Base-by-base conservation (phyloP, 306 rosid species). In the Dalbergia cochinchinensis region DNA sequence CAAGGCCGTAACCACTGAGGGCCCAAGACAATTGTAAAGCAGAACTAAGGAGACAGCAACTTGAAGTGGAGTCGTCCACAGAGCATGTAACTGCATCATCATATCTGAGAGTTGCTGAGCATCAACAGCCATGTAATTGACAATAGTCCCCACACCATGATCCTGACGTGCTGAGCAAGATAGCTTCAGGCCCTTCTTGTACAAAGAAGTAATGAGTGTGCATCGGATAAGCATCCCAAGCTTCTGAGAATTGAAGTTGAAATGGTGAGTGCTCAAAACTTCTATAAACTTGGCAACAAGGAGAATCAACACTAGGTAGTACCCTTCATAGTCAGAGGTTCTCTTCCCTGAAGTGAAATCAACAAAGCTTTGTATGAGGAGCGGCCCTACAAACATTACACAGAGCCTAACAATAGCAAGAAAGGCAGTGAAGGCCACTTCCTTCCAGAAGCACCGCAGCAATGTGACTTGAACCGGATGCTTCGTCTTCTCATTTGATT, bases 41-140 rank as follows among this genome's bases (percentile, higher is more conserved):
- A 93, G 91, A 22, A 55, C 62, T 26, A 93, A 73, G 34, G 89
- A 87, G 20, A 88, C 78, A 4, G 6, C 7, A 65, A 93, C 86
- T 82, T 93, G 97, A 69, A 93, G 53, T 15, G 97, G 97, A 85
- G 81, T 84, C 76, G 86, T 66, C 97, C 97, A 93, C 19, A 93
- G 35, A n/a, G 88, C 22, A 44, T 91, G 89, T n/a, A 93, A 78
- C 83, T 84, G 96, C 6, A 80, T 78, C 89, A 93, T 91, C 97
- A 93, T 91, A 69, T 93, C 91, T 15, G 96, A 88, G 26, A 93
- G 90, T 79, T 89, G 97, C 37, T 89, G 96, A 0, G 91, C 84
- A 81, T 92, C 97, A 19, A 92, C 94, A 5, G 96, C 96, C 97
- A 92, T 92, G 83, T 89, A 91, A 82, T 92, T 92, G 66, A 91